Conservation (phyloP, 345 rosid species). For the Ceriops tagal region DNA sequence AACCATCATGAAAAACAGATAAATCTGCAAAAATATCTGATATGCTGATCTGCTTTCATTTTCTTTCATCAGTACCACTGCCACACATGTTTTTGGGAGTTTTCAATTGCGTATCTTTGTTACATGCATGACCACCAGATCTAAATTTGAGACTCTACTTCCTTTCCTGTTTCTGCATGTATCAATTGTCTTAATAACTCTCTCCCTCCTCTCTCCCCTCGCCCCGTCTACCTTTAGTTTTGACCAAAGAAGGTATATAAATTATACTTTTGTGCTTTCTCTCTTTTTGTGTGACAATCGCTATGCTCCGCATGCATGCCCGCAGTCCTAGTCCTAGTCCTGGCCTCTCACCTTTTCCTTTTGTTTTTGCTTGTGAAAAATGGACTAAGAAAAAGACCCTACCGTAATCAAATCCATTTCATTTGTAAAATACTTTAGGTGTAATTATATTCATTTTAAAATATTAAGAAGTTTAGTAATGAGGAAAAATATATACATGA, state of each 20-base stretch:
- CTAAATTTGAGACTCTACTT: background rate
- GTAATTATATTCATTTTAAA: too few relatives aligned
- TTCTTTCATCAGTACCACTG: constrained; percentile 9
- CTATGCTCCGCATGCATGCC: constrained; percentile 28
- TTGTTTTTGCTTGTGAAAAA: background rate
- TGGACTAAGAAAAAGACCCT: background rate
- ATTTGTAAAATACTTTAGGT: too few relatives aligned
- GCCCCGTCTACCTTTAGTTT: constrained; percentile 13
- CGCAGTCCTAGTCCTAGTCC: constrained; percentile 6
- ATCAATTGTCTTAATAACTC: constrained; percentile 17
- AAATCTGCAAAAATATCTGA: constrained; percentile 40
- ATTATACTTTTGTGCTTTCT: constrained; percentile 20
- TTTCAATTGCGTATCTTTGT: constrained; percentile 27
- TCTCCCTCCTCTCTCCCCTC: constrained; percentile 21
- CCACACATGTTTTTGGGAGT: background rate
- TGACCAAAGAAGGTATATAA: constrained; percentile 27
- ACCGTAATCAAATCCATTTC: too few relatives aligned
- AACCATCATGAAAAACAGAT: constrained; percentile 27
- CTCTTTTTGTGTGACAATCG: constrained; percentile 21
- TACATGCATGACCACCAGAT: constrained; percentile 30
- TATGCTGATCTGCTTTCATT: constrained; percentile 23
- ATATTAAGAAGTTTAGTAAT: too few relatives aligned
- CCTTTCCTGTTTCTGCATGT: background rate
- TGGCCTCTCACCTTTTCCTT: constrained; percentile 11
- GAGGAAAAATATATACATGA: too few relatives aligned